These are phyloP conservation scores for Cutaneotrichosporon sp. DNA, from an alignment of 1,284 basidiomycete species.

Conservation along the genomic window DNA sequence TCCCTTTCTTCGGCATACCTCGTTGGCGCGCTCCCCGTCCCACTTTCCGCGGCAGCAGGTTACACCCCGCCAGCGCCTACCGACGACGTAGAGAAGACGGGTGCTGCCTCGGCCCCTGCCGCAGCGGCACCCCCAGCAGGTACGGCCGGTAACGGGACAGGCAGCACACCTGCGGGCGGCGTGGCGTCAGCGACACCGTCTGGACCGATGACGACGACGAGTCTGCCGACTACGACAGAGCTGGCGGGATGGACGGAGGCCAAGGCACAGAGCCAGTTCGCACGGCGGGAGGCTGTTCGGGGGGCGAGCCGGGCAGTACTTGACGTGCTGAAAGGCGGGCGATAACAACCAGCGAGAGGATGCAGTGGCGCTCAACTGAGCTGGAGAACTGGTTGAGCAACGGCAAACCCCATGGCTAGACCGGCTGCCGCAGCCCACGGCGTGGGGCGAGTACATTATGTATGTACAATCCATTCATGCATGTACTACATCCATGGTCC, in stretches of 20 bases:
- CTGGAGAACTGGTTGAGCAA: no score
- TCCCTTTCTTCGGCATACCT: constrained; percentile 10
- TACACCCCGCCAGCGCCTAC: background rate
- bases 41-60: constrained; percentile 4
- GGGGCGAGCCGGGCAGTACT: constrained; percentile 13
- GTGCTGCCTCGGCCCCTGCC: background rate
- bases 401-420: no score
- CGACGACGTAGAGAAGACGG: background rate
- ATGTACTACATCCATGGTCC: no score
- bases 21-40: constrained; percentile 20
- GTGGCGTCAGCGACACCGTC: background rate
- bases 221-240: constrained; percentile 2
- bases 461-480: no score
- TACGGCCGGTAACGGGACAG: background rate
- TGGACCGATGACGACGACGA: background rate
- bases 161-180: background rate
- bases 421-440: no score
- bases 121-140: background rate
- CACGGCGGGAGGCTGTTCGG: constrained; percentile 15
- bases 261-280: constrained; percentile 16
- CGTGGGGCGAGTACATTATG: no score
- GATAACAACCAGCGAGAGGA: no score
- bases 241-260: constrained; percentile 17
- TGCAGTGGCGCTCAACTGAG: no score
- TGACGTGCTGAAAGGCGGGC: constrained; percentile 10